Conservation (phyloP, 2,329 filamentous ascomycete species). For the Onygenales sp. region DNA sequence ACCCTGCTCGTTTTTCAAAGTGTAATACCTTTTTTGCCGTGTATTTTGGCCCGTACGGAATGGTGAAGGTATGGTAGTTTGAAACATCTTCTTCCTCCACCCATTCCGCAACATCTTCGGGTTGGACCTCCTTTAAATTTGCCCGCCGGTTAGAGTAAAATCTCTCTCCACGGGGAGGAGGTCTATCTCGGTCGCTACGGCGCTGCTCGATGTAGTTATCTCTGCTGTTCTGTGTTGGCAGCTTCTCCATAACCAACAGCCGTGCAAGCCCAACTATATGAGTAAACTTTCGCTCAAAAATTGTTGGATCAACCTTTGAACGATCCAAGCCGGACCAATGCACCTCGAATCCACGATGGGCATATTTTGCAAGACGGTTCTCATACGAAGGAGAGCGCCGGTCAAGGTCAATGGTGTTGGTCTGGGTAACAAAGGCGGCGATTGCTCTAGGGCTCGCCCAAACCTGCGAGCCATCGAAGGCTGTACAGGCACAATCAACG, state of each 20-base stretch:
- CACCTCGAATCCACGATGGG: constrained; percentile 73
- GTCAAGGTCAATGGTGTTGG: constrained; percentile 69
- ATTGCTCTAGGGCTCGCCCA: constrained; percentile 69
- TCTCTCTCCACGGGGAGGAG: constrained; percentile 41
- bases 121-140: constrained; percentile 67
- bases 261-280: constrained; percentile 68
- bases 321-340: constrained; percentile 69
- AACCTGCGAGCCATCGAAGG: constrained; percentile 72
- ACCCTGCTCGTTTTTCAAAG: constrained; percentile 20
- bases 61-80: constrained; percentile 63
- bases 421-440: constrained; percentile 70
- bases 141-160: constrained; percentile 41
- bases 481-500: constrained; percentile 73
- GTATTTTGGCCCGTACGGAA: constrained; percentile 22
- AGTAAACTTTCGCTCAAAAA: constrained; percentile 72
- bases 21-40: constrained; percentile 23
- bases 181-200: constrained; percentile 62
- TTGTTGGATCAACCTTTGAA: constrained; percentile 70
- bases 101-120: constrained; percentile 81
- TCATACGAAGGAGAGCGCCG: constrained; percentile 80
- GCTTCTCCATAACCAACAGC: constrained; percentile 67
- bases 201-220: constrained; percentile 63
- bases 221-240: constrained; percentile 59
- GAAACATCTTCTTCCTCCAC: constrained; percentile 65
- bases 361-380: constrained; percentile 77